Conservation (phyloP, 768 basidiomycete genomes). For the Phylloporus rhodoxanthus region DNA sequence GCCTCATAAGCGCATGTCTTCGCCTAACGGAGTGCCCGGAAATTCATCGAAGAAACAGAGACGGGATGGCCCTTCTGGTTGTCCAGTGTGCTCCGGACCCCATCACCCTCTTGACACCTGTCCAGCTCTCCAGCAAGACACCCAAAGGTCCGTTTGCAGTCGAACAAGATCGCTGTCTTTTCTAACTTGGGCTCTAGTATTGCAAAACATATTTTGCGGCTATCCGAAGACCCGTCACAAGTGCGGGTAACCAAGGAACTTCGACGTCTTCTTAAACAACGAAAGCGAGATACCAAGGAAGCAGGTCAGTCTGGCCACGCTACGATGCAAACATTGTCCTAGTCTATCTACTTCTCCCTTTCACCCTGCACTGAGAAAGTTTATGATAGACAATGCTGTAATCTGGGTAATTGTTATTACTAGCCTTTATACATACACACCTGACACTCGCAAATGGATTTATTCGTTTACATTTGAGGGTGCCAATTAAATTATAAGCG, state of each 20-base stretch:
- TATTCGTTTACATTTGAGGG: neutral
- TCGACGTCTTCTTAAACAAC: constrained; percentile 33
- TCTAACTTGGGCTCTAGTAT: constrained; percentile 33
- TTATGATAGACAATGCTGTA: constrained; percentile 13
- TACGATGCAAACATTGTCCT: constrained; percentile 5
- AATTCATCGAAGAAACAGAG: constrained; percentile 36
- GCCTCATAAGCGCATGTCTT: constrained; percentile 35
- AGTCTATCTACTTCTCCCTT: neutral
- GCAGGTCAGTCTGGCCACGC: neutral
- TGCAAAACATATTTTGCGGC: constrained; percentile 37
- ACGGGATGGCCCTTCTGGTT: constrained; percentile 24
- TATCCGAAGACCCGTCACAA: constrained; percentile 38
- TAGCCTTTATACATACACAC: neutral
- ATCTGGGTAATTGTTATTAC: constrained; percentile 5
- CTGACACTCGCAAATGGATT: neutral
- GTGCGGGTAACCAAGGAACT: constrained; percentile 33
- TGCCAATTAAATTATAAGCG: neutral
- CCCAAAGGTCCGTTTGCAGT: constrained; percentile 42
- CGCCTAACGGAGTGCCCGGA: constrained; percentile 26
- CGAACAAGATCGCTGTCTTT: neutral
- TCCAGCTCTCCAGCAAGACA: constrained; percentile 47
- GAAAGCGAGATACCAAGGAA: constrained; percentile 21
- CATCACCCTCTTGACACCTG: constrained; percentile 51
- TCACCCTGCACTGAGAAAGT: neutral
- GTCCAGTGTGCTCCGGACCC: constrained; percentile 44